Percentiles rank a stretch among this genome's conserved stretches.
Evolutionary conservation across 768 basidiomycete species (phyloP).

Genomic region (Mycena epipterygia): DNA sequence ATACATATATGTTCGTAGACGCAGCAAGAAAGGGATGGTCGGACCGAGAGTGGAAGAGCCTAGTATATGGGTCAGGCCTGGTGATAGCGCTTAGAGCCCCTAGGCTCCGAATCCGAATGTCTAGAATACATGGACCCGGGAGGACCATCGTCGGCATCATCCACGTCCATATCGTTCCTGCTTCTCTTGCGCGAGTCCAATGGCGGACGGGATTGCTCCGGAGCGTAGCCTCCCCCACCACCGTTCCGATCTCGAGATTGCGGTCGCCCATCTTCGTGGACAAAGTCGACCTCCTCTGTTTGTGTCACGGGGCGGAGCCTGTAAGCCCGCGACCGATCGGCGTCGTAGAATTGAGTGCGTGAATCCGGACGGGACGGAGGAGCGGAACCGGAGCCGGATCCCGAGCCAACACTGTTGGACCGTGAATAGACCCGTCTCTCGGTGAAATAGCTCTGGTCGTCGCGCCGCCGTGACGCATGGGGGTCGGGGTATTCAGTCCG

Average conservation of each 20-base stretch:
- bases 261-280: slow-evolving; percentile 66
- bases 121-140: slow-evolving; percentile 52
- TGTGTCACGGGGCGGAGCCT: slow-evolving; percentile 66
- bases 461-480: slow-evolving; percentile 48
- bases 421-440: slow-evolving; percentile 61
- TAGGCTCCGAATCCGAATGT: slow-evolving; percentile 57
- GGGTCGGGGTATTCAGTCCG: slow-evolving; percentile 48
- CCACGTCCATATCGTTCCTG: slow-evolving; percentile 75
- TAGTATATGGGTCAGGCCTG: slow-evolving; percentile 56
- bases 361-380: slow-evolving; percentile 65
- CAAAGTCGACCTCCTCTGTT: slow-evolving; percentile 63
- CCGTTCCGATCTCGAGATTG: slow-evolving; percentile 34
- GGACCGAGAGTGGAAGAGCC: slow-evolving; percentile 1
- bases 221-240: slow-evolving; percentile 45
- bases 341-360: slow-evolving; percentile 63
- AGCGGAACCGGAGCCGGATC: slow-evolving; percentile 61
- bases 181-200: slow-evolving; percentile 69
- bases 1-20: slow-evolving; percentile 50
- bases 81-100: slow-evolving; percentile 73
- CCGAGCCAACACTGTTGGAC: slow-evolving; percentile 71
- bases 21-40: slow-evolving; percentile 15
- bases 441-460: slow-evolving; percentile 55
- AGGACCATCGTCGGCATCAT: slow-evolving; percentile 63
- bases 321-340: slow-evolving; percentile 63
- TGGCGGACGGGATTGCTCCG: slow-evolving; percentile 57